phyloP scores from a whole-genome alignment of 1,139 yeast genomes.

The Pichia sp. region DNA sequence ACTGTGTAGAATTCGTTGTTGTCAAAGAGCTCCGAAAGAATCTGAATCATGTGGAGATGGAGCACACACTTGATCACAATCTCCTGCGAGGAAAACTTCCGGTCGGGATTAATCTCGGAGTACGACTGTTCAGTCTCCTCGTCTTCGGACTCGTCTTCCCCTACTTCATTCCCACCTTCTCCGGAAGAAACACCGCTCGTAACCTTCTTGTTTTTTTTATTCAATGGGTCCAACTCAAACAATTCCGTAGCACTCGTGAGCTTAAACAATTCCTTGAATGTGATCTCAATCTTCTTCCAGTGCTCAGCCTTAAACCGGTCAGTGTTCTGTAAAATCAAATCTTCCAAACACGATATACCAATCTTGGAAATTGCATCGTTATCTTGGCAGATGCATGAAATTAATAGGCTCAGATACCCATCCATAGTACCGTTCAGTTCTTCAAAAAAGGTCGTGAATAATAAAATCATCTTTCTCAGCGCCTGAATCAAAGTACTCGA shows the following conservation, averaged over 20 bases:
- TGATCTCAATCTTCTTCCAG: slow-evolving; percentile 68
- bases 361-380: slow-evolving; percentile 94
- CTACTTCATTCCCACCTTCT: slow-evolving; percentile 20
- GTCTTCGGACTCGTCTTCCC: slow-evolving; percentile 34
- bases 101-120: slow-evolving; percentile 13
- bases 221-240: slow-evolving; percentile 65
- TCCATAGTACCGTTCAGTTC: slow-evolving; percentile 67
- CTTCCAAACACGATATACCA: slow-evolving; percentile 84
- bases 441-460: slow-evolving; percentile 77
- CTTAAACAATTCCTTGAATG: slow-evolving; percentile 66
- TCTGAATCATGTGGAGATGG: slow-evolving; percentile 84
- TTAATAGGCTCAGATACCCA: slow-evolving; percentile 71
- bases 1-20: slow-evolving; percentile 63
- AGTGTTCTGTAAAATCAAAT: slow-evolving; percentile 70
- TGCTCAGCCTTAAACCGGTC: slow-evolving; percentile 57
- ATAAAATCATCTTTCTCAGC: slow-evolving; percentile 76
- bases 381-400: slow-evolving; percentile 91
- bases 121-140: slow-evolving; percentile 21
- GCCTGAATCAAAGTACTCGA: slow-evolving; percentile 97
- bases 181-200: slow-evolving; percentile 4
- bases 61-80: slow-evolving; percentile 91
- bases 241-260: slow-evolving; percentile 84
- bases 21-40: slow-evolving; percentile 73
- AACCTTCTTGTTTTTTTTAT: slow-evolving; percentile 14
- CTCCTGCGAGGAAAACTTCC: slow-evolving; percentile 27